A percentile compares a stretch with the other conserved stretches of the same genome.
These are phyloP conservation scores for Dioscorea zingiberensis DNA, from an alignment of 106 monocot species.

Conservation along the genomic window DNA sequence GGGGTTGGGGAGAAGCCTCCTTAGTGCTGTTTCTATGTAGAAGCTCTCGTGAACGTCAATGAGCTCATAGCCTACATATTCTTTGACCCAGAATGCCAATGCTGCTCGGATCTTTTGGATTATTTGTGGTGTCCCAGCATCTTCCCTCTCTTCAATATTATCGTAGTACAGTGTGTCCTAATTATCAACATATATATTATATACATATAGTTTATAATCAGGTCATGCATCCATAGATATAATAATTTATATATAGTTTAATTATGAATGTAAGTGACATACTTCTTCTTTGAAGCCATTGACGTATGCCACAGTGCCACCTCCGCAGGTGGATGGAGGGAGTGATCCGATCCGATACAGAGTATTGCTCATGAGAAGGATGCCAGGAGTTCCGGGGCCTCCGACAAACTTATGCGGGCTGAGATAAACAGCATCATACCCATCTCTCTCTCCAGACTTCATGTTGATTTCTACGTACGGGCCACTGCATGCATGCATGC, in stretches of 20 bases:
- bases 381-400: conserved; percentile 42
- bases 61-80: conserved; percentile 14
- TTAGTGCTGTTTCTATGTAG: conserved; percentile 13
- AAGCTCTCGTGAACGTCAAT: conserved; percentile 18
- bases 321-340: conserved; percentile 52
- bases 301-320: conserved; percentile 46
- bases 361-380: conserved; percentile 42
- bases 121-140: conserved; percentile 46
- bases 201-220: background rate
- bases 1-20: conserved; percentile 13
- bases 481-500: conserved; percentile 21
- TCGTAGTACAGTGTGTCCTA: conserved; percentile 42
- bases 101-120: conserved; percentile 35
- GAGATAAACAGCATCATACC: conserved; percentile 50
- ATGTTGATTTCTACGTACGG: conserved; percentile 47
- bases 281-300: conserved; percentile 44
- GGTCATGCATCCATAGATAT: too few species aligned
- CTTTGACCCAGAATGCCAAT: conserved; percentile 42
- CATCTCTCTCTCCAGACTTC: conserved; percentile 27
- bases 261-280: background rate
- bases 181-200: background rate
- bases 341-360: conserved; percentile 20
- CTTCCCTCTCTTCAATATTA: conserved; percentile 43
- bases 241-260: background rate
- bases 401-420: conserved; percentile 56